phyloP scores from a whole-genome alignment of 805 yeast species.

The Cyberlindnera nakhonratchasimensis region DNA sequence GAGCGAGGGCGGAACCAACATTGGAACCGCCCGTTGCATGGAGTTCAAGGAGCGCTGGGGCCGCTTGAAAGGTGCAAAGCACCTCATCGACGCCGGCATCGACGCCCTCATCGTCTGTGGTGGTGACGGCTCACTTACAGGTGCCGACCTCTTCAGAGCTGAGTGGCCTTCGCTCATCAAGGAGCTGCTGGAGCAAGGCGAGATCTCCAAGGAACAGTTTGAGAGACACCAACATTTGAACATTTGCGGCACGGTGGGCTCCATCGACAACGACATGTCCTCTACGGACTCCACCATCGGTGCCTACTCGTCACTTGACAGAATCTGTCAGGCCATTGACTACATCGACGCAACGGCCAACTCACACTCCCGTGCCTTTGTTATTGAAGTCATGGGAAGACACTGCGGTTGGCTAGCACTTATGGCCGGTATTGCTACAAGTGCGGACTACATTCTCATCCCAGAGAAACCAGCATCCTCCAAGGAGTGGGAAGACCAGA shows the following conservation, averaged over 20 bases:
- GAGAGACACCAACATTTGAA: constrained; percentile 67
- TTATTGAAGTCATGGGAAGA: constrained; percentile 98
- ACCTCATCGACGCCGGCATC: constrained; percentile 82
- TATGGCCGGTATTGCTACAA: constrained; percentile 96
- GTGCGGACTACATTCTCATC: constrained; percentile 90
- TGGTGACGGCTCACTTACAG: constrained; percentile 97
- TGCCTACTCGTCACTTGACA: constrained; percentile 87
- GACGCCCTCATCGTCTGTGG: constrained; percentile 98
- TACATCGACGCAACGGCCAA: constrained; percentile 97
- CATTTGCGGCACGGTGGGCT: constrained; percentile 93
- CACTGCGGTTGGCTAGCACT: constrained; percentile 99
- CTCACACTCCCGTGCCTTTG: constrained; percentile 96
- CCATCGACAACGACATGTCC: constrained; percentile 98
- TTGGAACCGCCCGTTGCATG: constrained; percentile 93
- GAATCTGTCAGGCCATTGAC: constrained; percentile 92
- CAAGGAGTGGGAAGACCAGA: constrained; percentile 73
- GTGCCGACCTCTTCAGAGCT: constrained; percentile 89
- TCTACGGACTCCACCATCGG: constrained; percentile 96
- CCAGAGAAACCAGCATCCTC: constrained; percentile 89
- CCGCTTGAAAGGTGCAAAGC: constrained; percentile 75
- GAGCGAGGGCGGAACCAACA: constrained; percentile 89
- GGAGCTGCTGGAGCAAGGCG: constrained; percentile 59
- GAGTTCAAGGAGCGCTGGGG: constrained; percentile 86
- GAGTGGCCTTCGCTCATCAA: constrained; percentile 91
- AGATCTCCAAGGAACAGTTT: constrained; percentile 56